Percentiles rank a stretch among this genome's conserved stretches.
phyloP scores from a whole-genome alignment of 2,329 filamentous ascomycete species.

The Didymella exigua region DNA sequence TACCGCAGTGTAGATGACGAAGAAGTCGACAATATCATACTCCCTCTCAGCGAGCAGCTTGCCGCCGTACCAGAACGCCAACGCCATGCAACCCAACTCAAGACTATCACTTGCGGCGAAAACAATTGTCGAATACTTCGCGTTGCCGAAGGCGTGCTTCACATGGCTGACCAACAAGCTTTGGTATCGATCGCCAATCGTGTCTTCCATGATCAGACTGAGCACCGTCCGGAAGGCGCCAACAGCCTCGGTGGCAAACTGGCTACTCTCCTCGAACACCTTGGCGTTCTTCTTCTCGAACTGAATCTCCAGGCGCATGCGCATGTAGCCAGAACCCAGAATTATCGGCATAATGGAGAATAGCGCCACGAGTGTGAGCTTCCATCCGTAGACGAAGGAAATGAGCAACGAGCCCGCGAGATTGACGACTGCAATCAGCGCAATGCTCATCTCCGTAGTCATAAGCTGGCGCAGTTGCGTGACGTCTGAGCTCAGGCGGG shows the following conservation, averaged over 20 bases:
- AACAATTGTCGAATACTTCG: constrained; percentile 66
- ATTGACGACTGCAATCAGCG: constrained; percentile 69
- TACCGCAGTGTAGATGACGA: constrained; percentile 60
- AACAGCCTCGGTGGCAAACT: constrained; percentile 76
- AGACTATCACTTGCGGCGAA: constrained; percentile 74
- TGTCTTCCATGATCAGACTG: constrained; percentile 71
- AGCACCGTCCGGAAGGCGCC: constrained; percentile 75
- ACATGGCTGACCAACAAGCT: constrained; percentile 65
- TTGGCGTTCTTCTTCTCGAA: constrained; percentile 72
- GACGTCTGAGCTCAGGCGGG: constrained; percentile 62
- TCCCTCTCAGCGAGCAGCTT: constrained; percentile 52
- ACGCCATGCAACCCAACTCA: constrained; percentile 66
- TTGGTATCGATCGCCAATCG: constrained; percentile 67
- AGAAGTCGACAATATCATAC: constrained; percentile 56
- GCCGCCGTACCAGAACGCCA: constrained; percentile 61
- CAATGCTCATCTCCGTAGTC: constrained; percentile 63
- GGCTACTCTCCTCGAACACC: constrained; percentile 73
- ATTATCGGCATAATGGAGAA: constrained; percentile 63
- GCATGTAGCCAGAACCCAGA: constrained; percentile 56
- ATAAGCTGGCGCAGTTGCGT: constrained; percentile 67
- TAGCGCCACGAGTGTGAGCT: constrained; percentile 70
- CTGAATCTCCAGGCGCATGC: constrained; percentile 64
- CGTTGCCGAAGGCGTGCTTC: constrained; percentile 63
- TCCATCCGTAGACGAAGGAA: constrained; percentile 77
- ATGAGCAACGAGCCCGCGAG: constrained; percentile 69